A percentile compares a stretch with the other conserved stretches of the same genome.
These are phyloP conservation scores for Aspergillus sp. DNA, from an alignment of 2,329 filamentous ascomycete species.

Conservation along the genomic window DNA sequence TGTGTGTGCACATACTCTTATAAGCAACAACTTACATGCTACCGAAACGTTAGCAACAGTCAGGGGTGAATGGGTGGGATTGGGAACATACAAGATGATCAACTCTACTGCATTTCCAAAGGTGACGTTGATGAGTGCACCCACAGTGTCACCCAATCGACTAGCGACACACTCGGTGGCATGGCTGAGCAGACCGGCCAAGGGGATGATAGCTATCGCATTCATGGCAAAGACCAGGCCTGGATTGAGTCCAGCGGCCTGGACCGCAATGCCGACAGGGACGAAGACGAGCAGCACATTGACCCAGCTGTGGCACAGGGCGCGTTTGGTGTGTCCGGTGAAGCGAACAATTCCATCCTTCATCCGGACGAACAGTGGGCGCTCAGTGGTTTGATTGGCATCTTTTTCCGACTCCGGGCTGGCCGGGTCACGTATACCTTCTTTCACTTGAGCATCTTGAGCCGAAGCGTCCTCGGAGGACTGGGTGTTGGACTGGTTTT, in stretches of 20 bases:
- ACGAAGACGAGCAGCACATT: conserved; percentile 48
- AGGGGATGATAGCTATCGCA: conserved; percentile 72
- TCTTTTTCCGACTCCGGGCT: conserved; percentile 23
- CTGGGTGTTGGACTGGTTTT: conserved; percentile 1
- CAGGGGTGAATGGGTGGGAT: conserved; percentile 27
- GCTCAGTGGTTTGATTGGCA: conserved; percentile 23
- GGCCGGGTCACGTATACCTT: conserved; percentile 18
- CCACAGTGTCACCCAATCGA: conserved; percentile 71
- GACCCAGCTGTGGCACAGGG: conserved; percentile 44
- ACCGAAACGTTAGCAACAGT: conserved; percentile 1
- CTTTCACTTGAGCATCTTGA: conserved; percentile 36
- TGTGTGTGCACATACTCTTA: not conserved
- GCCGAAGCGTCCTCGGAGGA: conserved; percentile 12
- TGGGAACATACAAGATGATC: conserved; percentile 64
- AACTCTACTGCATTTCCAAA: conserved; percentile 79
- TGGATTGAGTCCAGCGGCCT: conserved; percentile 51
- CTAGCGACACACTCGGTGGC: conserved; percentile 75
- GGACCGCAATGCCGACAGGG: conserved; percentile 42
- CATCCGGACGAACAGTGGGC: conserved; percentile 29
- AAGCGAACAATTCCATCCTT: conserved; percentile 37
- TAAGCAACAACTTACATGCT: conserved; percentile 56
- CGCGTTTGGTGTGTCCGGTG: conserved; percentile 35
- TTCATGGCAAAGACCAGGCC: conserved; percentile 73
- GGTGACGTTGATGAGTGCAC: conserved; percentile 73
- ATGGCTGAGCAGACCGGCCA: conserved; percentile 70